Percentiles rank a stretch among this genome's conserved stretches.
phyloP scores from a whole-genome alignment of 768 basidiomycete species.

The Mycena indigotica region DNA sequence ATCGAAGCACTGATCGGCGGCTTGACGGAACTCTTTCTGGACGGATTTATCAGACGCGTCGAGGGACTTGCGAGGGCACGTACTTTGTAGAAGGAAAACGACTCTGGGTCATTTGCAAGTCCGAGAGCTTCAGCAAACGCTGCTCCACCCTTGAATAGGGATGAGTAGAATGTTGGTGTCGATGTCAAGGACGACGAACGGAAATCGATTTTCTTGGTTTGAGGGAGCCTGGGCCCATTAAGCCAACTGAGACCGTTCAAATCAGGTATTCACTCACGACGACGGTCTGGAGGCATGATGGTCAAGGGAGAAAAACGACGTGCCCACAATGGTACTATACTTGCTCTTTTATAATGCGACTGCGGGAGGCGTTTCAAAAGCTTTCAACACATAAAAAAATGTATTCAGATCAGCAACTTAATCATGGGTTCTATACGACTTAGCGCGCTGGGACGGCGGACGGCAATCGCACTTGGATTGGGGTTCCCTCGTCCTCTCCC shows the following conservation, averaged over 20 bases:
- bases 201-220: too few species aligned
- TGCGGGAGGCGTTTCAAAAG: too few species aligned
- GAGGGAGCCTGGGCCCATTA: too few species aligned
- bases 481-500: constrained; percentile 1
- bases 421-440: background rate
- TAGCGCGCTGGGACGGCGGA: background rate
- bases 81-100: background rate
- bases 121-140: background rate
- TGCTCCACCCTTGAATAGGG: background rate
- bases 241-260: too few species aligned
- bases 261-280: too few species aligned
- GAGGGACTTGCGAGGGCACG: background rate
- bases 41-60: too few species aligned
- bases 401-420: background rate
- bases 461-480: background rate
- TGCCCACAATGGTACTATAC: background rate
- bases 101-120: background rate
- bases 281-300: background rate
- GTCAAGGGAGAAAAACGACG: background rate
- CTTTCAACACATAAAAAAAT: background rate
- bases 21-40: background rate
- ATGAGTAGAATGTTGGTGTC: background rate
- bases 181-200: background rate
- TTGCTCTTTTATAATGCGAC: too few species aligned
- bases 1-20: background rate